Percentiles rank a stretch among this genome's conserved stretches.
phyloP scores from a whole-genome alignment of 1,139 yeast genomes.

The Blastobotrys raffinosifermentans region DNA sequence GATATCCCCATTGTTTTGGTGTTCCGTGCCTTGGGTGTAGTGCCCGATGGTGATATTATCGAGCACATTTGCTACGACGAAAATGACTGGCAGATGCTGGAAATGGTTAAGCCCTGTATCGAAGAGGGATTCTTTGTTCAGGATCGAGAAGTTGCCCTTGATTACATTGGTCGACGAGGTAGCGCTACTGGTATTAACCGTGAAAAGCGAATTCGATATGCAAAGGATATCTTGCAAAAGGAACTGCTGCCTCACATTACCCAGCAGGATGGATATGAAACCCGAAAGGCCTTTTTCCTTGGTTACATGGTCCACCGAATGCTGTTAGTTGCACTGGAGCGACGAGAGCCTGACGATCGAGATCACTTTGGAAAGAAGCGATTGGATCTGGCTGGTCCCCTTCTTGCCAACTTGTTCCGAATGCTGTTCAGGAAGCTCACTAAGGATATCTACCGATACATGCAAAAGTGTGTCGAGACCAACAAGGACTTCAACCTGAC shows the following conservation, averaged over 20 bases:
- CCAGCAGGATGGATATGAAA: slow-evolving; percentile 94
- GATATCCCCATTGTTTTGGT: slow-evolving; percentile 96
- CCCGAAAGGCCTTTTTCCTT: slow-evolving; percentile 92
- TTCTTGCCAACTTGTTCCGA: slow-evolving; percentile 91
- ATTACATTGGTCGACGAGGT: slow-evolving; percentile 98
- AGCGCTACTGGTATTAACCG: slow-evolving; percentile 86
- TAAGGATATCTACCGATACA: slow-evolving; percentile 90
- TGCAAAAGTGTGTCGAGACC: slow-evolving; percentile 98
- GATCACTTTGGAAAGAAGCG: slow-evolving; percentile 99
- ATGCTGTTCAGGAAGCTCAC: slow-evolving; percentile 89
- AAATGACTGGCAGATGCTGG: slow-evolving; percentile 99
- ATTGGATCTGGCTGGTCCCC: slow-evolving; percentile 96
- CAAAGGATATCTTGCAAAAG: slow-evolving; percentile 91
- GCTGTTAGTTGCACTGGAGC: slow-evolving; percentile 88
- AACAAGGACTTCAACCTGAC: slow-evolving; percentile 95
- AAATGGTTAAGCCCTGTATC: slow-evolving; percentile 97
- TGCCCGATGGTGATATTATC: slow-evolving; percentile 97
- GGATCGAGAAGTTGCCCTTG: slow-evolving; percentile 96
- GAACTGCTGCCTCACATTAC: slow-evolving; percentile 96
- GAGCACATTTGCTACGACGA: slow-evolving; percentile 98
- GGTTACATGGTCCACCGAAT: slow-evolving; percentile 97
- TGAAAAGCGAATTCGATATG: slow-evolving; percentile 97
- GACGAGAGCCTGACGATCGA: slow-evolving; percentile 98
- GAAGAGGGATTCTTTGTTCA: slow-evolving; percentile 98
- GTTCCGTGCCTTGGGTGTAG: slow-evolving; percentile 95